phyloP scores from a whole-genome alignment of 805 yeast species.

The Saturnispora saitoi region DNA sequence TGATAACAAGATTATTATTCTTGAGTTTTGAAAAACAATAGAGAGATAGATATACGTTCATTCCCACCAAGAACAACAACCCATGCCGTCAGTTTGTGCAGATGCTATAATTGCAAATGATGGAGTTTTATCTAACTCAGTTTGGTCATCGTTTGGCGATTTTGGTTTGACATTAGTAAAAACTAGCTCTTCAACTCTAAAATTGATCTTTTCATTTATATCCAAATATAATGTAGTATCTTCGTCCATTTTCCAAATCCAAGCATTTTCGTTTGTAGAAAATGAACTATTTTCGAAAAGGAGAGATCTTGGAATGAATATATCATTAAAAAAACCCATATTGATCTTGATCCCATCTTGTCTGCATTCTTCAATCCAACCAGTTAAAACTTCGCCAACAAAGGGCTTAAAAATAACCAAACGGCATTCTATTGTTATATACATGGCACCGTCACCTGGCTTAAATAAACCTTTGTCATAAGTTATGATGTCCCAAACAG shows the following conservation, averaged over 20 bases:
- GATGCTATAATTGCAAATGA: slow-evolving; percentile 83
- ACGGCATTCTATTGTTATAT: slow-evolving; percentile 64
- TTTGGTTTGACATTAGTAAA: slow-evolving; percentile 79
- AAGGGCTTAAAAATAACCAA: slow-evolving; percentile 86
- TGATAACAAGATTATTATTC: background rate
- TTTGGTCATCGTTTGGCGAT: slow-evolving; percentile 36
- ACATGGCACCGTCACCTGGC: slow-evolving; percentile 93
- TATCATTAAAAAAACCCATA: slow-evolving; percentile 85
- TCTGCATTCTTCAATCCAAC: slow-evolving; percentile 86
- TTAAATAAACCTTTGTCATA: slow-evolving; percentile 82
- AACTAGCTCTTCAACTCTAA: slow-evolving; percentile 82
- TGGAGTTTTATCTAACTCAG: slow-evolving; percentile 41
- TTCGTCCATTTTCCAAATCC: slow-evolving; percentile 82
- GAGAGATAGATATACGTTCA: slow-evolving; percentile 18
- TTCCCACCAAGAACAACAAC: slow-evolving; percentile 96
- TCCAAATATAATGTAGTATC: slow-evolving; percentile 77
- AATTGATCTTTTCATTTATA: slow-evolving; percentile 82
- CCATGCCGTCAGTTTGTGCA: slow-evolving; percentile 96
- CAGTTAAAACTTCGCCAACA: slow-evolving; percentile 85
- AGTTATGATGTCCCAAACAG: slow-evolving; percentile 75
- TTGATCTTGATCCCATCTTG: slow-evolving; percentile 79
- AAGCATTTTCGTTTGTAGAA: slow-evolving; percentile 69
- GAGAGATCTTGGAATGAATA: slow-evolving; percentile 76
- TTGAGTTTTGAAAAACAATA: background rate
- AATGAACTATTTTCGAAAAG: slow-evolving; percentile 51